phyloP scores from a whole-genome alignment of 768 basidiomycete genomes.

The Ramaria sp. region DNA sequence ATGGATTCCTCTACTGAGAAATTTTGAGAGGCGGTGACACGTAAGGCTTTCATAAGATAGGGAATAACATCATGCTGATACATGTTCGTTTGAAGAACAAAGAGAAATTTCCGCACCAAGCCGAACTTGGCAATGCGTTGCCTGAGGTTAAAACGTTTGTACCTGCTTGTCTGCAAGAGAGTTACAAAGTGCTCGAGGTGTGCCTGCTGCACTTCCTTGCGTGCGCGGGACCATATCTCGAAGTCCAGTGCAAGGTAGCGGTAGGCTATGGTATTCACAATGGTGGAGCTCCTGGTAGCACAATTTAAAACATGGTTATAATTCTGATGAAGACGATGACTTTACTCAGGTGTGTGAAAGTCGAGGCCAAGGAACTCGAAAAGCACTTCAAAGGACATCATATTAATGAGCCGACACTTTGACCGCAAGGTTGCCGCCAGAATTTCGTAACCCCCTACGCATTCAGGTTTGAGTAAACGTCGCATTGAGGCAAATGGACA shows the following conservation, averaged over 20 bases:
- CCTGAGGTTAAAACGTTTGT: slow-evolving; percentile 66
- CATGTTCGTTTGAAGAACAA: slow-evolving; percentile 71
- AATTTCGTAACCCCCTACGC: slow-evolving; percentile 77
- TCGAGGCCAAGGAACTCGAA: slow-evolving; percentile 84
- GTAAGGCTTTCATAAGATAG: slow-evolving; percentile 49
- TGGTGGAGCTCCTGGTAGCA: slow-evolving; percentile 55
- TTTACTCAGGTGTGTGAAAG: slow-evolving; percentile 68
- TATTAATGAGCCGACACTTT: slow-evolving; percentile 67
- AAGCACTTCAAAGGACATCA: slow-evolving; percentile 70
- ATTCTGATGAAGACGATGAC: background rate
- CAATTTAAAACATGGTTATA: too few species aligned
- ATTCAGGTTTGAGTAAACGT: too few species aligned
- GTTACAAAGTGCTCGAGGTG: slow-evolving; percentile 77
- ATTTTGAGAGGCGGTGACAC: slow-evolving; percentile 47
- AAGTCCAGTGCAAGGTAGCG: slow-evolving; percentile 79
- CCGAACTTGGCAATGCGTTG: slow-evolving; percentile 63
- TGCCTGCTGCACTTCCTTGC: slow-evolving; percentile 60
- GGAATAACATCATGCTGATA: slow-evolving; percentile 46
- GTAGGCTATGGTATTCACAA: slow-evolving; percentile 77
- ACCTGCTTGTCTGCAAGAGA: slow-evolving; percentile 61
- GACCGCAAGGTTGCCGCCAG: slow-evolving; percentile 60
- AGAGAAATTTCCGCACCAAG: slow-evolving; percentile 67
- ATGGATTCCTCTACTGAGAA: slow-evolving; percentile 67
- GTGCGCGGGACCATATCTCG: slow-evolving; percentile 74
- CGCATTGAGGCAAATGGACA: slow-evolving; percentile 7